Percentiles rank a stretch among this genome's conserved stretches.
phyloP scores from a whole-genome alignment of 2,329 filamentous ascomycete species.

The Penicillium rolfsii region DNA sequence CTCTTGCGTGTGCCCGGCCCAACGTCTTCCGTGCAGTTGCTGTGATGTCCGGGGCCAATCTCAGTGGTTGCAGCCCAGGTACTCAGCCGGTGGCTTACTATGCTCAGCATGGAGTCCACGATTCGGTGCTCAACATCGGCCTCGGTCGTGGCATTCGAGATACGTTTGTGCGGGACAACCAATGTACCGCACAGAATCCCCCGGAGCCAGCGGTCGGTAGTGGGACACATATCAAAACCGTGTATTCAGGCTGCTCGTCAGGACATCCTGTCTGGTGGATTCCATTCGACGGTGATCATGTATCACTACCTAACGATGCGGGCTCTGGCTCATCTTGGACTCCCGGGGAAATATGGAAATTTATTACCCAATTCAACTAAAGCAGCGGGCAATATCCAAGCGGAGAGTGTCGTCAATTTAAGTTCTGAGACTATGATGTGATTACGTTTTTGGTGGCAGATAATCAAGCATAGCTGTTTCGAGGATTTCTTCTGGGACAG shows the following conservation, averaged over 20 bases:
- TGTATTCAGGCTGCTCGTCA: not conserved
- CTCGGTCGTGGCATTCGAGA: conserved; percentile 1
- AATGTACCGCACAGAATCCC: conserved; percentile 3
- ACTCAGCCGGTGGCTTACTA: conserved; percentile 47
- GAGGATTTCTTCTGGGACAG: too few relatives aligned
- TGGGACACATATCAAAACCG: conserved; percentile 4
- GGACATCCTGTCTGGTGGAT: conserved; percentile 5
- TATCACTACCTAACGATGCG: not conserved
- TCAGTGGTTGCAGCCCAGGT: conserved; percentile 45
- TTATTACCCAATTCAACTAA: not conserved
- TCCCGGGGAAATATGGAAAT: conserved; percentile 1
- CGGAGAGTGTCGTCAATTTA: too few relatives aligned
- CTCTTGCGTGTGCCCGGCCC: conserved; percentile 49
- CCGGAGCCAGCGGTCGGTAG: conserved; percentile 1
- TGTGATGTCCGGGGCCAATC: conserved; percentile 37
- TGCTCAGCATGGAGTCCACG: conserved; percentile 46
- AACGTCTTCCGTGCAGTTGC: conserved; percentile 47
- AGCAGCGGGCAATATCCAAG: too few relatives aligned
- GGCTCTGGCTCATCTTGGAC: not conserved
- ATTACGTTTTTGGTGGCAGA: too few relatives aligned
- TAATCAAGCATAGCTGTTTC: too few relatives aligned
- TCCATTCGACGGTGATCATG: conserved; percentile 4
- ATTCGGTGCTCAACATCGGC: conserved; percentile 38
- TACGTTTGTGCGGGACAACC: conserved; percentile 2
- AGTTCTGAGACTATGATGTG: too few relatives aligned